Evolutionary conservation across 2,329 filamentous ascomycete species (phyloP).

Genomic region (Aphanocladium album): DNA sequence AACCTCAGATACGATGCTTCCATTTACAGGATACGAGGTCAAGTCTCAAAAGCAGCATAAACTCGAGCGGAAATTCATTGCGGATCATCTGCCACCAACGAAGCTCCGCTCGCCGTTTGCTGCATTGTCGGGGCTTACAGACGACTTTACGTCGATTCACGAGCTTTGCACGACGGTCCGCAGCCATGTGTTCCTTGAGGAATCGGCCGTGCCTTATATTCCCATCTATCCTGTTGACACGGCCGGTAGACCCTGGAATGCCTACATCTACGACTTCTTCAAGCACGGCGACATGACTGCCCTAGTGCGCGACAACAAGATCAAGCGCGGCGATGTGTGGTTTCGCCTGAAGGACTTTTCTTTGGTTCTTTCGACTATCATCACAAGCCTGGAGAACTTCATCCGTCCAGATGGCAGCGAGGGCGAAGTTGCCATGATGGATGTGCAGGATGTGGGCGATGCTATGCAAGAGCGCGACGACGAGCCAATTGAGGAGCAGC

Average conservation of each 20-base stretch:
- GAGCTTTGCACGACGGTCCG: conserved; percentile 64
- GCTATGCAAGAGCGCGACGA: conserved; percentile 34
- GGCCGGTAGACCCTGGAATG: conserved; percentile 48
- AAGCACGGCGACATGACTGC: conserved; percentile 58
- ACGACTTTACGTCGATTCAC: conserved; percentile 58
- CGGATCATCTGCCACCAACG: conserved; percentile 31
- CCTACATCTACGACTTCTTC: conserved; percentile 72
- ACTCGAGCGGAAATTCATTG: not conserved
- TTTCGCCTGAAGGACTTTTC: conserved; percentile 45
- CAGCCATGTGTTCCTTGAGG: conserved; percentile 67
- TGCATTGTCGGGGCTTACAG: conserved; percentile 63
- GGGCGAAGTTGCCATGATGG: conserved; percentile 32
- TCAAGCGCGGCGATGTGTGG: conserved; percentile 65
- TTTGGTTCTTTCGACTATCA: conserved; percentile 63
- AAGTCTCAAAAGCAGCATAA: conserved; percentile 17
- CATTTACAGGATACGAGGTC: conserved; percentile 41
- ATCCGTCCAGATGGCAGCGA: conserved; percentile 37
- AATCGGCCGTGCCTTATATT: conserved; percentile 66
- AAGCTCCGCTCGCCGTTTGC: conserved; percentile 62
- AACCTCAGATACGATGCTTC: conserved; percentile 48
- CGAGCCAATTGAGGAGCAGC: not conserved
- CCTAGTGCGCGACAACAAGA: conserved; percentile 51
- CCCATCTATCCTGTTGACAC: conserved; percentile 54
- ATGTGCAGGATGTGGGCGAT: conserved; percentile 37
- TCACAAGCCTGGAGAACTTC: conserved; percentile 57